A percentile compares a stretch with the other conserved stretches of the same genome.
phyloP scores from a whole-genome alignment of 2,329 filamentous ascomycete species.

The Fusarium ambrosium region DNA sequence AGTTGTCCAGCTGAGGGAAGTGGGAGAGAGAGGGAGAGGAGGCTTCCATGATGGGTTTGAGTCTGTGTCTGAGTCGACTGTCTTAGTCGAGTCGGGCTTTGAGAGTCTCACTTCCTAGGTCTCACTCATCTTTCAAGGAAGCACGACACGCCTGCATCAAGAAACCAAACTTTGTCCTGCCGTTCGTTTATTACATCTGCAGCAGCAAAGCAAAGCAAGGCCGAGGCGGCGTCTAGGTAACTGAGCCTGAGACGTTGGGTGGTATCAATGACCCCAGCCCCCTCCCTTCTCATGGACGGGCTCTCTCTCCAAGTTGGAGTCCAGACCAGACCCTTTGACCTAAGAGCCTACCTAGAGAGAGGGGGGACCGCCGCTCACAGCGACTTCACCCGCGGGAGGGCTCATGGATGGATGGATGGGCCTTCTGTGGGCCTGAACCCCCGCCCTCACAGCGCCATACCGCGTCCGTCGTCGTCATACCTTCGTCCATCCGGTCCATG shows the following conservation, averaged over 20 bases:
- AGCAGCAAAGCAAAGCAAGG: background rate
- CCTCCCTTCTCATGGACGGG: background rate
- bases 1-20: constrained; percentile 26
- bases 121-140: constrained; percentile 1
- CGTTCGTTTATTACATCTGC: background rate
- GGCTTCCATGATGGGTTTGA: constrained; percentile 1
- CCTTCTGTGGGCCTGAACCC: constrained; percentile 4
- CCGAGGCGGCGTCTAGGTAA: constrained; percentile 7
- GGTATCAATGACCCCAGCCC: constrained; percentile 2
- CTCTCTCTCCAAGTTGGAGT: background rate
- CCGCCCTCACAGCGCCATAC: constrained; percentile 37
- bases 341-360: background rate
- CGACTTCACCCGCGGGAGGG: background rate
- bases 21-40: background rate
- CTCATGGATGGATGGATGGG: background rate
- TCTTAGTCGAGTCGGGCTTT: background rate
- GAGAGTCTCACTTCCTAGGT: background rate
- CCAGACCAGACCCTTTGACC: background rate
- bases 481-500: constrained; percentile 25
- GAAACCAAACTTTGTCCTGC: background rate
- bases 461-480: constrained; percentile 33
- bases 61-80: background rate
- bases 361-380: constrained; percentile 24
- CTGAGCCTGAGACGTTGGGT: constrained; percentile 35
- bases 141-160: background rate